Conservation (phyloP, 495 filamentous ascomycete genomes). For the Aspergillus steynii region DNA sequence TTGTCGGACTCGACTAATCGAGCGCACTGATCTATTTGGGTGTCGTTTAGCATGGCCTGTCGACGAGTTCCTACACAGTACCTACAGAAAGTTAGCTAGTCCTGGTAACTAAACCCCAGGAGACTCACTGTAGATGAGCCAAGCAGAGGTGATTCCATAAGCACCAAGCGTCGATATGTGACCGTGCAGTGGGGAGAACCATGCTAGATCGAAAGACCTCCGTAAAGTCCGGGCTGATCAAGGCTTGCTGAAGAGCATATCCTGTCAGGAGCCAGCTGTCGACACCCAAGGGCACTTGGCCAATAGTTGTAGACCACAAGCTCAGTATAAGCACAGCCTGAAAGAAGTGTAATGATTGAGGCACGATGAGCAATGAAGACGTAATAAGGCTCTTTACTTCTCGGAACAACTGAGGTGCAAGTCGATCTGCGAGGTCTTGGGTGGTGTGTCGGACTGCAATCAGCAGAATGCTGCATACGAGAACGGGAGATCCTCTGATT, state of each 20-base stretch:
- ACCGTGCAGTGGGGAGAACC: slow-evolving; percentile 15
- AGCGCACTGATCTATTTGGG: slow-evolving; percentile 41
- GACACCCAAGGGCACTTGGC: slow-evolving; percentile 45
- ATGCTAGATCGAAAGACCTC: slow-evolving; percentile 19
- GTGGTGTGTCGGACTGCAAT: slow-evolving; percentile 48
- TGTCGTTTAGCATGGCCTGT: slow-evolving; percentile 34
- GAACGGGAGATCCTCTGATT: slow-evolving; percentile 37
- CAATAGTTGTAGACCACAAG: slow-evolving; percentile 51
- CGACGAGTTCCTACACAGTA: slow-evolving; percentile 49
- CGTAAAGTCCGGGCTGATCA: slow-evolving; percentile 39
- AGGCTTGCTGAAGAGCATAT: slow-evolving; percentile 44
- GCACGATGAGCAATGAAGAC: slow-evolving; percentile 31
- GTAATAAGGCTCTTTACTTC: slow-evolving; percentile 38
- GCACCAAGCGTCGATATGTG: slow-evolving; percentile 30
- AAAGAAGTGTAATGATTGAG: slow-evolving; percentile 47
- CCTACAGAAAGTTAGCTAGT: background rate
- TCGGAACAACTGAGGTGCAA: slow-evolving; percentile 42
- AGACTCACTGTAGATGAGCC: slow-evolving; percentile 36
- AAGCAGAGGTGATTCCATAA: slow-evolving; percentile 51
- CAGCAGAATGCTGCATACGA: slow-evolving; percentile 43
- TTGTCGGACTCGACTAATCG: slow-evolving; percentile 38
- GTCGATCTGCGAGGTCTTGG: slow-evolving; percentile 33
- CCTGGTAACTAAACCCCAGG: background rate
- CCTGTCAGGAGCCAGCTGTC: slow-evolving; percentile 51
- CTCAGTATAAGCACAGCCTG: slow-evolving; percentile 44